A percentile compares a stretch with the other conserved stretches of the same genome.
These are phyloP conservation scores for Telfairia occidentalis DNA, from an alignment of 331 rosid species.

Conservation along the genomic window DNA sequence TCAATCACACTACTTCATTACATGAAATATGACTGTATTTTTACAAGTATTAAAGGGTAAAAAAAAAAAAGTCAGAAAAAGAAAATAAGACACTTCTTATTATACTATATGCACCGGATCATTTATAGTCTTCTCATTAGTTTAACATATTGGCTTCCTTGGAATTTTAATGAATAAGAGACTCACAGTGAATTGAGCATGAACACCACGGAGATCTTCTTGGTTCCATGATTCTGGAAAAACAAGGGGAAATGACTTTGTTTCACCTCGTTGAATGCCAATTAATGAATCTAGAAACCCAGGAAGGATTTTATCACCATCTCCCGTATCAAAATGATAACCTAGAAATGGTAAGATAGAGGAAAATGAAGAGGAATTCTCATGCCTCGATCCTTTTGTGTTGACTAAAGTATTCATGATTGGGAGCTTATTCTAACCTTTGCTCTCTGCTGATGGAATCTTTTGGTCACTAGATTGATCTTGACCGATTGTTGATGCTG, in stretches of 20 bases:
- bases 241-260: constrained; percentile 70
- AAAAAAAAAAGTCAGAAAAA: background rate
- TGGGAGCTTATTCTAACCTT: constrained; percentile 41
- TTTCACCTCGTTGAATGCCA: constrained; percentile 66
- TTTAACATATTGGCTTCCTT: background rate
- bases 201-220: constrained; percentile 66
- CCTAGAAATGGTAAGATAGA: constrained; percentile 39
- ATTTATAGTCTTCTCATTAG: background rate
- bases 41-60: background rate
- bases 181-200: constrained; percentile 87
- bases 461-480: constrained; percentile 50
- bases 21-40: background rate
- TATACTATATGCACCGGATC: background rate
- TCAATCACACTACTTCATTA: background rate
- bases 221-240: constrained; percentile 92
- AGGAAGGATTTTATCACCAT: constrained; percentile 54
- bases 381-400: background rate
- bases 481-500: constrained; percentile 72
- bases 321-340: constrained; percentile 78
- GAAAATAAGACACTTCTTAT: background rate
- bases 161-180: background rate
- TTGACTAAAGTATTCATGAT: background rate
- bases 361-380: constrained; percentile 11
- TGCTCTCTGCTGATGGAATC: constrained; percentile 87
- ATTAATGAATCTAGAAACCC: constrained; percentile 69